Evolutionary conservation across 345 rosid genomes (phyloP).

Genomic region (Boechera stricta): DNA sequence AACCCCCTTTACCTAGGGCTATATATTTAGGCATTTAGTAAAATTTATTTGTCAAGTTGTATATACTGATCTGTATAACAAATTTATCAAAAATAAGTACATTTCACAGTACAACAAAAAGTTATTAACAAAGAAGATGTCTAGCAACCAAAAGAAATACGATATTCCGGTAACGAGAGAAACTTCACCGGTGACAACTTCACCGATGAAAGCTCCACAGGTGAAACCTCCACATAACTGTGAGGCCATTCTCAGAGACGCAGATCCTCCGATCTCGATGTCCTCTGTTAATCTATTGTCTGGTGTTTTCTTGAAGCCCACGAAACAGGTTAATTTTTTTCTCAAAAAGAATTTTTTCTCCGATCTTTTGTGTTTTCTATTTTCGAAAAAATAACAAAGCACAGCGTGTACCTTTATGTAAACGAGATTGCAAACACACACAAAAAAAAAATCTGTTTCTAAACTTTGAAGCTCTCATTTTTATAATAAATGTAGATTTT

Average conservation of each 20-base stretch:
- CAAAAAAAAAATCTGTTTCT: too few relatives aligned
- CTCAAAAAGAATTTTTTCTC: neutral
- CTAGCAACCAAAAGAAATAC: neutral
- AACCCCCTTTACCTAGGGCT: slow-evolving; percentile 10
- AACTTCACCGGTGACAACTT: neutral
- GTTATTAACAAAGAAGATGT: neutral
- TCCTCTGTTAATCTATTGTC: slow-evolving; percentile 45
- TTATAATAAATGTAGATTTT: too few relatives aligned
- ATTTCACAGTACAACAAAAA: neutral
- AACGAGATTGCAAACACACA: too few relatives aligned
- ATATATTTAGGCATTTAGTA: slow-evolving; percentile 16
- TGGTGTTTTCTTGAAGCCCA: slow-evolving; percentile 56
- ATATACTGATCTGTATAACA: slow-evolving; percentile 7
- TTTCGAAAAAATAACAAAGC: neutral
- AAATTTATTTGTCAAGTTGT: slow-evolving; percentile 1
- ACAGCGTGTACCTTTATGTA: neutral
- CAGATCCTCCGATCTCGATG: slow-evolving; percentile 48
- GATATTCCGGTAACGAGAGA: neutral
- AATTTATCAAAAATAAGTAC: neutral
- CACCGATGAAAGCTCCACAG: slow-evolving; percentile 40
- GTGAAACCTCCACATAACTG: slow-evolving; percentile 49
- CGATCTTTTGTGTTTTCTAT: neutral
- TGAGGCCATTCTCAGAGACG: slow-evolving; percentile 54
- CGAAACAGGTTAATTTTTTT: slow-evolving; percentile 44
- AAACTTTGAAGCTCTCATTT: too few relatives aligned